These are phyloP conservation scores for Hyparrhenia diplandra DNA, from an alignment of 176 grass and related monocot genomes.

Conservation along the genomic window DNA sequence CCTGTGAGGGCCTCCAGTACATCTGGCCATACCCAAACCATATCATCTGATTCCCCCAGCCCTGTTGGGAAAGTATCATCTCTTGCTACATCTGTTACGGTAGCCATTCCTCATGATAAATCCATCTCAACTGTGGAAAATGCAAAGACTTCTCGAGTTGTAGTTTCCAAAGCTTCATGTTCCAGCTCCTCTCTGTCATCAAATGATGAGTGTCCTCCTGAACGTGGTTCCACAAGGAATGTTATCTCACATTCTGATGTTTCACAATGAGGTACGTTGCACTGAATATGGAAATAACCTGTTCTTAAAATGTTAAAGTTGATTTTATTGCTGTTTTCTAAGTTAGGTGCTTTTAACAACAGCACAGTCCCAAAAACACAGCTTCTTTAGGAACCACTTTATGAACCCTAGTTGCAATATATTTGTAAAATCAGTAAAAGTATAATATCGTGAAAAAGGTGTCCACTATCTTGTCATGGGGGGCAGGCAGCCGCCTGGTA, in stretches of 20 bases:
- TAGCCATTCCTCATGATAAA: conserved; percentile 10
- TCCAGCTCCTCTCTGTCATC: conserved; percentile 29
- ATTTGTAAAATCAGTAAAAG: neutral
- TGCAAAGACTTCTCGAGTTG: conserved; percentile 16
- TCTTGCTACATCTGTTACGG: neutral
- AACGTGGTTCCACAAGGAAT: conserved; percentile 25
- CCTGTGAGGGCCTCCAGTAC: conserved; percentile 18
- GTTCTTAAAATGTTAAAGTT: conserved; percentile 11
- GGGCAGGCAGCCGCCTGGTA: too few species aligned
- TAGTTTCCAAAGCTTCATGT: conserved; percentile 20
- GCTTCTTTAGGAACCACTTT: neutral
- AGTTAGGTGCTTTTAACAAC: neutral
- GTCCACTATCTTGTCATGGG: neutral
- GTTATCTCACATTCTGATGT: conserved; percentile 18
- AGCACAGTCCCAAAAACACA: neutral
- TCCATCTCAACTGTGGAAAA: conserved; percentile 17
- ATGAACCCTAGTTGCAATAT: too few species aligned
- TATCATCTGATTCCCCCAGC: conserved; percentile 37
- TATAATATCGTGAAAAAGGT: neutral
- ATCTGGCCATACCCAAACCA: conserved; percentile 15
- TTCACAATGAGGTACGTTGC: conserved; percentile 50
- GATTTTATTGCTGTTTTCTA: neutral
- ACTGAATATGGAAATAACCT: conserved; percentile 8
- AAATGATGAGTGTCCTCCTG: conserved; percentile 29
- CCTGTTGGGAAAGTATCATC: conserved; percentile 32